Evolutionary conservation across 2,329 filamentous ascomycete genomes (phyloP), one percentile per base, ranked within the genome.

Genomic region (Botryotinia narcissicola): DNA sequence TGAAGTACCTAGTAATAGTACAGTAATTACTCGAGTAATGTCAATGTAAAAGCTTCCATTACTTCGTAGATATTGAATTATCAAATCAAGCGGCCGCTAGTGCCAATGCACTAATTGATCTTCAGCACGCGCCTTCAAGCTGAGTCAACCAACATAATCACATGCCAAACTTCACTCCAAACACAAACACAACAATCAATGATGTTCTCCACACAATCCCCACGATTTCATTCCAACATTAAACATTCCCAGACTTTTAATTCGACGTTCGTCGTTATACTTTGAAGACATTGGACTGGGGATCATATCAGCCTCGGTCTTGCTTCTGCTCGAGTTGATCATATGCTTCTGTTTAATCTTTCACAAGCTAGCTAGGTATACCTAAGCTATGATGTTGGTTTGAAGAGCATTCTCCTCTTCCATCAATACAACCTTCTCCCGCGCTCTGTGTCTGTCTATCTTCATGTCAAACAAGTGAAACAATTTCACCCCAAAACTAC

Each of bases 121-220:
- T 57, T 29, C 51, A 57, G 51, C 62, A 66, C 44, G 29, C 7
- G 29, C 25, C 44, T 51, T 14, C 14, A 25, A 42, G 46, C 46
- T 54, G 46, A 54, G 64, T 68, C 64, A 68, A 7, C 46, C 64
- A 68, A 20, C 46, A 54, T 68, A 40, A 54, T 68, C 64, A 68
- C 64, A 54, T 68, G 64, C 29, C 64, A 68, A 67, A 40, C 63
- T 51, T 67, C 63, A 51, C 61, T 63, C 32, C 32, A 35, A 51
- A 44, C 6, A 63, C 60, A 62, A 40, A 32, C 35, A 62, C 37
- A 25, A 12, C 37, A 40, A n/a, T 1, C 57, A 57, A 57, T 40
- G 5, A 63, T 29, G 14, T 51, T 48, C 42, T 44, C 42, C 62
- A 46, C n/a, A 63, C 18, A 44, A 18, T 20, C 46, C 64, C 64